These are phyloP conservation scores for Cucumis hystrix DNA, from an alignment of 306 rosid genomes.

Conservation along the genomic window DNA sequence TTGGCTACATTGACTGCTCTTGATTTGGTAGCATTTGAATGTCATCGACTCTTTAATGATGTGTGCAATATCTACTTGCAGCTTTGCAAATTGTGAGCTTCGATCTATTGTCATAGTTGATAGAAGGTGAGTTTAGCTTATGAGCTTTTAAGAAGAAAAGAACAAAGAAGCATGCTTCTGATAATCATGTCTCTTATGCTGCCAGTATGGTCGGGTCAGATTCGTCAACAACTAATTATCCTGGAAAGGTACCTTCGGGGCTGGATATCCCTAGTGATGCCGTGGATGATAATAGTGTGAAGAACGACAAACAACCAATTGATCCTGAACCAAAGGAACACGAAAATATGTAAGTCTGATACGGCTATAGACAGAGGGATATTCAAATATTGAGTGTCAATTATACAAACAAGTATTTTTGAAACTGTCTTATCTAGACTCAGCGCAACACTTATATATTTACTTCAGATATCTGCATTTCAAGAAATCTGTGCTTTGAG, in stretches of 20 bases:
- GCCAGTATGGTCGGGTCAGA: conserved; percentile 45
- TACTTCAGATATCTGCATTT: not conserved
- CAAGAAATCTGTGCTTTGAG: not conserved
- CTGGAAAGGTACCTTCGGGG: conserved; percentile 54
- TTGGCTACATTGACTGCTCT: not conserved
- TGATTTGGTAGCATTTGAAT: not conserved
- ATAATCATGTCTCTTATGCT: conserved; percentile 13
- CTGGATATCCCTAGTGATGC: conserved; percentile 41
- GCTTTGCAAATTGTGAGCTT: conserved; percentile 65
- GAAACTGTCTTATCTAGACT: conserved; percentile 3
- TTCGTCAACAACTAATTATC: conserved; percentile 40
- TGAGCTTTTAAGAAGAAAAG: not conserved
- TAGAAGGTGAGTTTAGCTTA: conserved; percentile 33
- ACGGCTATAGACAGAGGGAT: not conserved
- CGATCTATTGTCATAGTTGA: conserved; percentile 56
- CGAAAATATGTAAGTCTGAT: conserved; percentile 2
- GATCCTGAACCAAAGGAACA: not conserved
- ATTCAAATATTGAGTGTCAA: not conserved
- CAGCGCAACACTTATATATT: not conserved
- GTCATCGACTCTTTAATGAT: not conserved
- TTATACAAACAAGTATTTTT: conserved; percentile 4
- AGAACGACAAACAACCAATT: conserved; percentile 11
- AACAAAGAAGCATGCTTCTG: not conserved
- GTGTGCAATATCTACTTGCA: conserved; percentile 23
- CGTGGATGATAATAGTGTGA: conserved; percentile 12